These are phyloP conservation scores for Alternaria arborescens DNA, from an alignment of 2,329 filamentous ascomycete species.

Conservation along the genomic window DNA sequence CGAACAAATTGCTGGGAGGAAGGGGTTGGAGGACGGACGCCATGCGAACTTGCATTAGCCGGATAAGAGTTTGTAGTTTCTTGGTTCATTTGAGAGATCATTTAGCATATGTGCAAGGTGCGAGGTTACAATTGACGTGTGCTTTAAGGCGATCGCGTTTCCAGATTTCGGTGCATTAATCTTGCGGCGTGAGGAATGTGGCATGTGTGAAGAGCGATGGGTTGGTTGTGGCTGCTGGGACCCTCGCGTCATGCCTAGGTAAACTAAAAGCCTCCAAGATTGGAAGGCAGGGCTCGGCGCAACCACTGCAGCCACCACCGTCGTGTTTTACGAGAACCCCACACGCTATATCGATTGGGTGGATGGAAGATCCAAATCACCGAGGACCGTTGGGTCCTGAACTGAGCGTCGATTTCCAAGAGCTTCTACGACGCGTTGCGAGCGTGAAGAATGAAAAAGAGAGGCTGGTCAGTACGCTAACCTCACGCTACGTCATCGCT, in stretches of 20 bases:
- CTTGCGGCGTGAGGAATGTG: background rate
- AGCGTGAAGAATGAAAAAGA: no score
- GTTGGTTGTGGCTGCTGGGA: background rate
- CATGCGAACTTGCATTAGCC: background rate
- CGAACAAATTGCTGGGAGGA: conserved; percentile 25
- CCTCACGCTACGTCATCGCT: no score
- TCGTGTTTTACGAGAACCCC: no score
- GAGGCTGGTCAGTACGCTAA: no score
- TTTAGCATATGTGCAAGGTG: background rate
- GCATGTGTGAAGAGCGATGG: background rate
- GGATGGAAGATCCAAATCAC: no score
- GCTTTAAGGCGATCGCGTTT: background rate
- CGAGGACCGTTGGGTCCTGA: no score
- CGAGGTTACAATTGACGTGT: background rate
- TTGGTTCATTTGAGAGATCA: background rate
- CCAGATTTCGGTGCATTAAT: background rate
- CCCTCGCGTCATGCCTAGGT: no score
- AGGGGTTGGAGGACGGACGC: conserved; percentile 32
- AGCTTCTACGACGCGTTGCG: no score
- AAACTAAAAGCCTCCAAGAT: background rate
- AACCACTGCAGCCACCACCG: background rate
- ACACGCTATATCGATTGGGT: no score
- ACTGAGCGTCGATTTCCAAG: no score
- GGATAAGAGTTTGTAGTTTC: background rate
- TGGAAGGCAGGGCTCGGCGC: background rate